phyloP scores from a whole-genome alignment of 1,139 yeast genomes.

The Scheffersomyces lignicola region DNA sequence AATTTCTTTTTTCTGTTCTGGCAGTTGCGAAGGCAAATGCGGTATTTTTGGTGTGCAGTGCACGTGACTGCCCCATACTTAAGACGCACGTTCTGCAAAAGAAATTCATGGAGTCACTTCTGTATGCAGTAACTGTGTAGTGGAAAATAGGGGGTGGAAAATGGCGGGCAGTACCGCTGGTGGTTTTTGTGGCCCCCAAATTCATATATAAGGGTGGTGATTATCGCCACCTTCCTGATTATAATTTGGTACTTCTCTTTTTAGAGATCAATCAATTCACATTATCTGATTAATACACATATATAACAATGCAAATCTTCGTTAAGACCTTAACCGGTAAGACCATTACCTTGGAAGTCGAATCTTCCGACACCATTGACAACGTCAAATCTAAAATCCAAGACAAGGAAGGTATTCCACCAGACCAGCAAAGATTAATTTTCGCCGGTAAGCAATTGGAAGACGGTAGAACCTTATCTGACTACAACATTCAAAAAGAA shows the following conservation, averaged over 20 bases:
- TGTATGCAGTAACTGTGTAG: too few species aligned
- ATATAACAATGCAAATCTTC: conserved; percentile 55
- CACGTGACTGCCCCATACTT: conserved; percentile 1
- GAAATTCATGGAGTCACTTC: conserved; percentile 1
- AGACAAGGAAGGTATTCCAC: conserved; percentile 55
- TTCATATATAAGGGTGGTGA: conserved; percentile 2
- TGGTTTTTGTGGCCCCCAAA: too few species aligned
- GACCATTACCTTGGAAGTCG: conserved; percentile 70
- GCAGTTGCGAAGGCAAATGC: background rate
- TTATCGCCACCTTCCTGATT: conserved; percentile 3
- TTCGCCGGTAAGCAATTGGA: conserved; percentile 64
- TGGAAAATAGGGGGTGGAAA: conserved; percentile 2
- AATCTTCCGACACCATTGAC: conserved; percentile 75
- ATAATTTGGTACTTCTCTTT: conserved; percentile 1
- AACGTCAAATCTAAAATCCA: conserved; percentile 57
- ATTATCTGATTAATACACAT: conserved; percentile 11
- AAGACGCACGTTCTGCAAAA: background rate
- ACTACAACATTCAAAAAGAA: conserved; percentile 66
- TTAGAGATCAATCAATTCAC: conserved; percentile 45
- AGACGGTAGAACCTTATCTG: conserved; percentile 67
- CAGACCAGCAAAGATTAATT: conserved; percentile 56
- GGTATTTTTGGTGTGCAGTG: background rate
- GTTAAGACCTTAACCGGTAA: conserved; percentile 66
- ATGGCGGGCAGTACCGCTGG: background rate
- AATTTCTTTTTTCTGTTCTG: background rate